Conservation (phyloP, 2,329 filamentous ascomycete species). For the Hymenoscyphus scutula region DNA sequence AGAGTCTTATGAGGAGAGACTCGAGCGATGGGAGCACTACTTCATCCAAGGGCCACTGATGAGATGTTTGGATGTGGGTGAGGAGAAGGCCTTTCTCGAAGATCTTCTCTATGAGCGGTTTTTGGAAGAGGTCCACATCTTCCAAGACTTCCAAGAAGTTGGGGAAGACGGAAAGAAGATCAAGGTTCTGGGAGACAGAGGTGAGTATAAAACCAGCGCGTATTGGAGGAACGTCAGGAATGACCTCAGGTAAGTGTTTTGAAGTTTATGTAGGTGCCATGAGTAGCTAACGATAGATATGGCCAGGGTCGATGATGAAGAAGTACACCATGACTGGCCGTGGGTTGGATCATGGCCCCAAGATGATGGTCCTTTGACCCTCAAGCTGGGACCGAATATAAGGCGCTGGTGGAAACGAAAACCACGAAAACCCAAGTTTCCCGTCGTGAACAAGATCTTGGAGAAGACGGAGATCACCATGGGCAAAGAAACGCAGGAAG, state of each 20-base stretch:
- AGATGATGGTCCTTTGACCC: not conserved
- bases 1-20: slow-evolving; percentile 17
- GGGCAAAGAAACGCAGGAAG: not conserved
- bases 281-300: not conserved
- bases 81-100: not conserved
- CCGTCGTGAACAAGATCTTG: no score
- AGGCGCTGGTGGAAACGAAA: not conserved
- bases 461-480: no score
- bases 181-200: slow-evolving; percentile 9
- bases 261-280: not conserved
- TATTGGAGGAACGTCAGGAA: slow-evolving; percentile 27
- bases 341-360: not conserved
- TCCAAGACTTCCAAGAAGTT: not conserved
- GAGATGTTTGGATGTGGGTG: slow-evolving; percentile 16
- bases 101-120: slow-evolving; percentile 15
- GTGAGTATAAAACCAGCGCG: slow-evolving; percentile 18
- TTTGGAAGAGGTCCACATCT: slow-evolving; percentile 16
- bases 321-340: slow-evolving; percentile 3
- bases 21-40: slow-evolving; percentile 21
- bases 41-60: slow-evolving; percentile 21
- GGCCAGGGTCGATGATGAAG: slow-evolving; percentile 11
- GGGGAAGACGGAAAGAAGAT: not conserved
- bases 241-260: slow-evolving; percentile 12
- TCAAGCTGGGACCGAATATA: not conserved
- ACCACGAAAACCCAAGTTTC: not conserved